Percentiles rank a stretch among this genome's conserved stretches.
These are phyloP conservation scores for Aureobasidium vineae DNA, from an alignment of 2,329 filamentous ascomycete genomes.

Conservation along the genomic window DNA sequence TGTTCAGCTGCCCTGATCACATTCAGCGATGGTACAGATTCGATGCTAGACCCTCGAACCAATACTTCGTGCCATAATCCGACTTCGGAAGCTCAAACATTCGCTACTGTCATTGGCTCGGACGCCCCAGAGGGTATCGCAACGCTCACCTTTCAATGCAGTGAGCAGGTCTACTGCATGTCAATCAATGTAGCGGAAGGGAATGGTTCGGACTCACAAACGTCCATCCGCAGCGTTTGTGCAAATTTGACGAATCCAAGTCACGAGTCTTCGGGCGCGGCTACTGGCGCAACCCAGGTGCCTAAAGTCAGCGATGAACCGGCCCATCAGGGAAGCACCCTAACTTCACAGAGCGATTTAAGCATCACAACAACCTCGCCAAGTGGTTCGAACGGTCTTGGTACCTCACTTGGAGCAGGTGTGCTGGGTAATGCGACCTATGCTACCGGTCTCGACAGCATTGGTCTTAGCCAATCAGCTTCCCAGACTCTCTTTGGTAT, in stretches of 20 bases:
- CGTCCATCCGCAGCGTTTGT: neutral
- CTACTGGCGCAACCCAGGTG: neutral
- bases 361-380: neutral
- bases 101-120: neutral
- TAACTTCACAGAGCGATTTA: neutral
- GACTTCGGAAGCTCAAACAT: neutral
- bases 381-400: neutral
- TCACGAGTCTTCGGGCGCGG: neutral
- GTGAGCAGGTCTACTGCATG: neutral
- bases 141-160: neutral
- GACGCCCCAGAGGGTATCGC: neutral
- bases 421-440: neutral
- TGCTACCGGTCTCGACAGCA: neutral
- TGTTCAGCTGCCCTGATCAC: constrained; percentile 14
- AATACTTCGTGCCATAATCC: neutral
- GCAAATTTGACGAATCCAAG: neutral
- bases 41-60: neutral
- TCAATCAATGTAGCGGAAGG: neutral
- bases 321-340: neutral
- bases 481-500: neutral
- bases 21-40: constrained; percentile 10
- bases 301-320: neutral
- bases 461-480: neutral
- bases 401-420: neutral
- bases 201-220: neutral